These are phyloP conservation scores for Sextonia rubra DNA, from an alignment of 164 flowering plant species.

Conservation along the genomic window DNA sequence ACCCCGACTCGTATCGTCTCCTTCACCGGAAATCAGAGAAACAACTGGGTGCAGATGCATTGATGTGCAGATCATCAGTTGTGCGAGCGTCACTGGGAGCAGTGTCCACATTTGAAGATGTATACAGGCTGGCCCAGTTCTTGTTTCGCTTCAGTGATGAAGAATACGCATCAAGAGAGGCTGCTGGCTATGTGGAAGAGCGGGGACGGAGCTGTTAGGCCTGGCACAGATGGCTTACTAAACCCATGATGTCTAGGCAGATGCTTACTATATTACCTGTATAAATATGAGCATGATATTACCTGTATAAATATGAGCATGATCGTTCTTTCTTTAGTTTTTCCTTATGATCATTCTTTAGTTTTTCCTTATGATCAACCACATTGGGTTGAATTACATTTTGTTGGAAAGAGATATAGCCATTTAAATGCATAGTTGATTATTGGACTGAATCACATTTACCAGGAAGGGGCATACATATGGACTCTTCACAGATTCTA, in stretches of 20 bases:
- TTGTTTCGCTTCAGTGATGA: slow-evolving; percentile 5
- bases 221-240: neutral
- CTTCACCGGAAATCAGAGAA: neutral
- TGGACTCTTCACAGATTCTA: too few species aligned
- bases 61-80: neutral
- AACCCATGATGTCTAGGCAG: neutral
- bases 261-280: neutral
- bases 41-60: neutral
- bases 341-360: neutral
- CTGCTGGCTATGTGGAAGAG: slow-evolving; percentile 9
- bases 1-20: neutral
- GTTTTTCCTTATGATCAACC: neutral
- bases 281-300: neutral
- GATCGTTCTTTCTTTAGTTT: neutral
- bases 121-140: slow-evolving; percentile 6
- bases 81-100: slow-evolving; percentile 9
- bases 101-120: slow-evolving; percentile 6
- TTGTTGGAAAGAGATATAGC: too few species aligned
- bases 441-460: too few species aligned
- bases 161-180: slow-evolving; percentile 8
- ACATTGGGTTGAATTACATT: neutral
- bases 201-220: neutral
- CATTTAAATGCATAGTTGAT: too few species aligned
- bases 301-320: neutral
- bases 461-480: too few species aligned